A percentile compares a stretch with the other conserved stretches of the same genome.
These are phyloP conservation scores for Neostapfia colusana DNA, from an alignment of 176 grass and related monocot genomes.

Conservation along the genomic window DNA sequence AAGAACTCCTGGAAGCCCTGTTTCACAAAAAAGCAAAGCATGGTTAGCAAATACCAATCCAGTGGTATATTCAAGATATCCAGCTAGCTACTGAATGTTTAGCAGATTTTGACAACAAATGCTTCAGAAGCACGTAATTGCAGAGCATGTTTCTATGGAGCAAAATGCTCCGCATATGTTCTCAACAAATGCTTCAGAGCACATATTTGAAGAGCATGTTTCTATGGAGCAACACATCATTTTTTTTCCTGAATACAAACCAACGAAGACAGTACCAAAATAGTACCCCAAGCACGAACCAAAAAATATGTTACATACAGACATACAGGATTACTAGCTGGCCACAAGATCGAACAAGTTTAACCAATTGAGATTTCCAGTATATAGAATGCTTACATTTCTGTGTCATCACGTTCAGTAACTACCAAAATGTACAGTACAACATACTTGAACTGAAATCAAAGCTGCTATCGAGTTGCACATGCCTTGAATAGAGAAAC, in stretches of 20 bases:
- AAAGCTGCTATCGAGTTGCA: background rate
- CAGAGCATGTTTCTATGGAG: too few species aligned
- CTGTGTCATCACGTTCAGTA: background rate
- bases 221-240: background rate
- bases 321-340: background rate
- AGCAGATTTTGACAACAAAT: background rate
- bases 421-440: background rate
- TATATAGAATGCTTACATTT: constrained; percentile 4
- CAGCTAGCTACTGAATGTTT: background rate
- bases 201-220: background rate
- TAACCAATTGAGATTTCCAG: background rate
- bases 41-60: background rate
- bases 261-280: background rate
- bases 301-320: background rate
- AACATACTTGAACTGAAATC: constrained; percentile 6
- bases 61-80: background rate
- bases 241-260: background rate
- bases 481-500: background rate
- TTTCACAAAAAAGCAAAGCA: constrained; percentile 25
- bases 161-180: too few species aligned
- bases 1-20: constrained; percentile 82
- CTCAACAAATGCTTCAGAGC: too few species aligned
- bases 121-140: background rate
- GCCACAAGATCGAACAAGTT: background rate
- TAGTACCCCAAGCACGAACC: background rate